Base-by-base conservation (phyloP, 2,329 filamentous ascomycete species). In the Microdochium paspali region DNA sequence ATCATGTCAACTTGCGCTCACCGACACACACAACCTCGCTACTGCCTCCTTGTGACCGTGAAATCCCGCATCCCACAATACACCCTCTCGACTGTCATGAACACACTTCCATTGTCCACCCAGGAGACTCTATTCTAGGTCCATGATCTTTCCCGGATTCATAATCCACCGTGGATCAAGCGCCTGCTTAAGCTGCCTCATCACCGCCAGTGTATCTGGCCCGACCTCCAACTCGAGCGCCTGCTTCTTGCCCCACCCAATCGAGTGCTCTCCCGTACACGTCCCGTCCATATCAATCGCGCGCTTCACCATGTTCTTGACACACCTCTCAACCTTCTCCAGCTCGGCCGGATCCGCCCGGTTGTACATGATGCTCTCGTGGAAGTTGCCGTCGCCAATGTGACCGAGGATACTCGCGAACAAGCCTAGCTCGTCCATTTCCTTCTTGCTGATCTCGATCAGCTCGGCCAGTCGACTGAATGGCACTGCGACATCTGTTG, bases 271-370 rank as follows among this genome's bases (percentile, higher is more conserved):
- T 24, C 89, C 90, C 1, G 90, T 94, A 63, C 87, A 93, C 5
- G 90, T 95, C 1, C 90, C 89, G 50, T 95, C 90, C 90, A 96
- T 95, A 54, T 91, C 87, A 23, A 96, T 66, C 2, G 90, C 90
- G n/a, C 88, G 79, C 55, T 85, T 78, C 20, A 95, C 88, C 90
- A 96, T 95, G 56, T 89, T 84, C 61, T 90, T 82, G 44, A 96
- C 88, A 53, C 87, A 89, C 47, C 74, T 76, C 61, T 93, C 87
- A 1, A 93, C 88, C 54, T 85, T 86, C 39, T 76, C 82, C 48
- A 77, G 77, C 66, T 95, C 86, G 24, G 73, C 79, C 3, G 79
- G 74, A 47, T 90, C 73, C 23, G 72, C 75, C 24, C 78, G 77
- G 65, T 93, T 80, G 63, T 95, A 96, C 68, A 96, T 84, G 66